Percentiles rank a stretch among this genome's conserved stretches.
phyloP scores from a whole-genome alignment of 1,284 basidiomycete genomes.

The Ceraceosorus guamensis region DNA sequence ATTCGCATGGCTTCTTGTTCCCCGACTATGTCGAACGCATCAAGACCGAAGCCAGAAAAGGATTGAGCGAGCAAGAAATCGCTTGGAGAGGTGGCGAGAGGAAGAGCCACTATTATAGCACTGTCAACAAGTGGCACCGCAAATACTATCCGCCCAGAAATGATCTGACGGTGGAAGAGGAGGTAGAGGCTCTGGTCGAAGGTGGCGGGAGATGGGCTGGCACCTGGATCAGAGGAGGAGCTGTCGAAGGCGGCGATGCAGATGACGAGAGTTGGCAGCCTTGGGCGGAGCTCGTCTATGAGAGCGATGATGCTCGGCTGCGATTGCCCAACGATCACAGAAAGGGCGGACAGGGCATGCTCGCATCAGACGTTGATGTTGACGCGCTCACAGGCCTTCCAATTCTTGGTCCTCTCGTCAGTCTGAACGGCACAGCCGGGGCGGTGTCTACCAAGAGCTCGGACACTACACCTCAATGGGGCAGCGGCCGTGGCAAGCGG shows the following conservation, averaged over 20 bases:
- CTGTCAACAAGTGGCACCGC: slow-evolving; percentile 74
- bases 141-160: slow-evolving; percentile 67
- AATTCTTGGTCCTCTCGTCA: slow-evolving; percentile 2
- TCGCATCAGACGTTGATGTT: slow-evolving; percentile 4
- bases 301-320: slow-evolving; percentile 40
- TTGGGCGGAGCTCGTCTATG: slow-evolving; percentile 45
- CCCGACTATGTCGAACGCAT: slow-evolving; percentile 76
- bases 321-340: background rate
- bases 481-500: background rate
- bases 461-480: background rate
- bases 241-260: slow-evolving; percentile 22
- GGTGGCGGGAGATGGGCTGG: slow-evolving; percentile 58
- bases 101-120: slow-evolving; percentile 64
- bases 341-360: slow-evolving; percentile 1
- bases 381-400: slow-evolving; percentile 1
- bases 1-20: slow-evolving; percentile 94
- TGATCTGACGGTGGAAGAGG: slow-evolving; percentile 64
- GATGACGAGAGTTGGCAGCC: slow-evolving; percentile 22
- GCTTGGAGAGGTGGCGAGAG: slow-evolving; percentile 50
- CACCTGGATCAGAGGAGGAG: slow-evolving; percentile 48
- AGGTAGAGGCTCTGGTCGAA: slow-evolving; percentile 86
- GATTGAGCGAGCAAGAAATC: slow-evolving; percentile 49
- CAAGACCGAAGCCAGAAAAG: slow-evolving; percentile 49
- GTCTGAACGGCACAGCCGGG: background rate
- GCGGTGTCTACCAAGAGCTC: too few relatives aligned